phyloP scores from a whole-genome alignment of 345 rosid genomes.

The Brassica cretica region DNA sequence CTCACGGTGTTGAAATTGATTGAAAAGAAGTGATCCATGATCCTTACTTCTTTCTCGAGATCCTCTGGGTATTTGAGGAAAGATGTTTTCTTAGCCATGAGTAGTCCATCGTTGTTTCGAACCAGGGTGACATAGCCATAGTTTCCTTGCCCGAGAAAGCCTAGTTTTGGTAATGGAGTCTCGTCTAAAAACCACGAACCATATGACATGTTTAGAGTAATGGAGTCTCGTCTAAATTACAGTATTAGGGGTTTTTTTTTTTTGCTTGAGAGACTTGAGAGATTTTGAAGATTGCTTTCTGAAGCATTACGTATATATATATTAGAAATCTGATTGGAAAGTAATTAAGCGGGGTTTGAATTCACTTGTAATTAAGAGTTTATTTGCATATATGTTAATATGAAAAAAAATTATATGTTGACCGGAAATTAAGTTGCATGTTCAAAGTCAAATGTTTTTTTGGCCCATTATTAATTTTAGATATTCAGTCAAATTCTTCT shows the following conservation, averaged over 20 bases:
- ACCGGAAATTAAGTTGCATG: neutral
- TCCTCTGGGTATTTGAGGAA: too few species aligned
- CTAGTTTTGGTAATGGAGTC: neutral
- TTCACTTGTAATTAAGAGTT: neutral
- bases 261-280: neutral
- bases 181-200: conserved; percentile 8
- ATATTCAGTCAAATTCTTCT: neutral
- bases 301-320: neutral
- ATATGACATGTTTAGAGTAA: neutral
- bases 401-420: neutral
- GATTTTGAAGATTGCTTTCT: conserved; percentile 1
- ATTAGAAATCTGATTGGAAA: neutral
- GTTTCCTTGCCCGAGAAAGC: too few species aligned
- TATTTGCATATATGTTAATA: neutral
- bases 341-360: neutral
- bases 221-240: neutral
- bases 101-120: too few species aligned
- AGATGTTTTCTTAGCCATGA: too few species aligned
- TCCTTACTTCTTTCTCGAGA: neutral
- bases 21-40: conserved; percentile 6
- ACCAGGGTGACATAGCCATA: too few species aligned
- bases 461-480: neutral
- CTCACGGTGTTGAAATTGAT: neutral
- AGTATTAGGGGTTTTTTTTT: neutral
- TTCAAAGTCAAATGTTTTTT: neutral